A percentile compares a stretch with the other conserved stretches of the same genome.
phyloP scores from a whole-genome alignment of 495 filamentous ascomycete species.

The Aspergillus bridgeri region DNA sequence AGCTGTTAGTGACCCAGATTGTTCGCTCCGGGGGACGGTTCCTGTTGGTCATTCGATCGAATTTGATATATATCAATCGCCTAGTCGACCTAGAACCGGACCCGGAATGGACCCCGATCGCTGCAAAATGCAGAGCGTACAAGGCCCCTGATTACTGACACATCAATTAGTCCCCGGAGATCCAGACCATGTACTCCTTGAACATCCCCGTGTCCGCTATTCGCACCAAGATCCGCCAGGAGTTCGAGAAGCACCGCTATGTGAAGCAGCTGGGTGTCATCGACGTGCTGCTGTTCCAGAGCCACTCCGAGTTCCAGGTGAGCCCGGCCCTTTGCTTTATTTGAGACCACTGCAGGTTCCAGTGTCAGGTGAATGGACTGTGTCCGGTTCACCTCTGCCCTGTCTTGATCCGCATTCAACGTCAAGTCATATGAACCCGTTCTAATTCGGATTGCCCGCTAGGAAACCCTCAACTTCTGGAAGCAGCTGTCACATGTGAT shows the following conservation, averaged over 20 bases:
- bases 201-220: conserved; percentile 82
- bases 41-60: neutral
- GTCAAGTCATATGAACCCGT: neutral
- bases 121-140: conserved; percentile 9
- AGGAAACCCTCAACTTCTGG: conserved; percentile 99
- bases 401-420: no score
- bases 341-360: neutral
- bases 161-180: conserved; percentile 75
- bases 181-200: conserved; percentile 93
- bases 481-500: conserved; percentile 94
- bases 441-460: neutral
- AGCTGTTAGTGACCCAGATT: conserved; percentile 61
- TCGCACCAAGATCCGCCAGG: conserved; percentile 91
- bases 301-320: conserved; percentile 86
- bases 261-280: conserved; percentile 83
- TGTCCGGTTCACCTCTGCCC: no score
- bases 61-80: neutral
- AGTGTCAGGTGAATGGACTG: no score
- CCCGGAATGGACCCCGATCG: neutral
- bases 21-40: neutral
- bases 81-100: neutral
- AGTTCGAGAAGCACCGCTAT: conserved; percentile 94
- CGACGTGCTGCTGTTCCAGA: conserved; percentile 84
- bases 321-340: conserved; percentile 1
- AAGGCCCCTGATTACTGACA: conserved; percentile 7